These are phyloP conservation scores for Auriscalpium vulgare DNA, from an alignment of 768 basidiomycete species.

Conservation along the genomic window DNA sequence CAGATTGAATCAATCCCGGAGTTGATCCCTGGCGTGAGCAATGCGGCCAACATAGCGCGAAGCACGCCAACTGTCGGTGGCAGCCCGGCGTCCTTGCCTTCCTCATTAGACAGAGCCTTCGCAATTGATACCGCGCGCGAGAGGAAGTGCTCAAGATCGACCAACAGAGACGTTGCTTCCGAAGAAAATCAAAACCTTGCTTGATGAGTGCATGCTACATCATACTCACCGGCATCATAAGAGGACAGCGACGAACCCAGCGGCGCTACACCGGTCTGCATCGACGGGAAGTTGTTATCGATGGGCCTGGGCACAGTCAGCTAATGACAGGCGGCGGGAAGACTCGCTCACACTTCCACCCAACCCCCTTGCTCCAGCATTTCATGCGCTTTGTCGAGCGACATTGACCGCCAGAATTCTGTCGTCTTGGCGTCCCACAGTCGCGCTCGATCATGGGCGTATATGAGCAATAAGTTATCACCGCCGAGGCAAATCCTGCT, in stretches of 20 bases:
- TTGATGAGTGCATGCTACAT: too few species aligned
- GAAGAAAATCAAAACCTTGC: too few species aligned
- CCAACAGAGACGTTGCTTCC: conserved; percentile 23
- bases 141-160: conserved; percentile 22
- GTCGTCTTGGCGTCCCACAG: conserved; percentile 80
- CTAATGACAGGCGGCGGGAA: background rate
- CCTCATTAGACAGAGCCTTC: conserved; percentile 3
- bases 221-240: background rate
- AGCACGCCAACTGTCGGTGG: conserved; percentile 47
- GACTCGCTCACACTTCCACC: conserved; percentile 49
- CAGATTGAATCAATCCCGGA: conserved; percentile 65
- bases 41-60: conserved; percentile 49
- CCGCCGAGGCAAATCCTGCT: conserved; percentile 53
- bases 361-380: conserved; percentile 66
- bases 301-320: background rate
- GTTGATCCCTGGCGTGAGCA: conserved; percentile 67
- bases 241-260: background rate
- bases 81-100: conserved; percentile 28
- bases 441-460: conserved; percentile 68
- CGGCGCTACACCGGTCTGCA: background rate
- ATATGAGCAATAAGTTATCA: conserved; percentile 67
- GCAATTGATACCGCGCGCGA: conserved; percentile 6
- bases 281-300: background rate
- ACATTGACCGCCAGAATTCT: conserved; percentile 84
- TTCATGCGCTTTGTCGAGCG: conserved; percentile 66